Evolutionary conservation across 1,284 basidiomycete genomes (phyloP).

Genomic region (Jaminaea rosea): DNA sequence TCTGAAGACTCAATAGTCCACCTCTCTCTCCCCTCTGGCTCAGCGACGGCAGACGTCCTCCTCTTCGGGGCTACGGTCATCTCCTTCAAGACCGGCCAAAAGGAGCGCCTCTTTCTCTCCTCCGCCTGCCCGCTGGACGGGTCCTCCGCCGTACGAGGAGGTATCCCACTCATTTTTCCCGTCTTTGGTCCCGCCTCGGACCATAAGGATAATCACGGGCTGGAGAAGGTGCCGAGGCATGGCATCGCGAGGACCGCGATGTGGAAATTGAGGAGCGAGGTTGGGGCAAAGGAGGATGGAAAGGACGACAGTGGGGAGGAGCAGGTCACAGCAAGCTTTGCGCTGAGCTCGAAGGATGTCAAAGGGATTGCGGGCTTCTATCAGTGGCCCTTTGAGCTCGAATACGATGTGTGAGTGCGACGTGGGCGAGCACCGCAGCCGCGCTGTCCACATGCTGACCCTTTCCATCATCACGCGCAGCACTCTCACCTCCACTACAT

Average conservation of each 20-base stretch:
- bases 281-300: slow-evolving; percentile 15
- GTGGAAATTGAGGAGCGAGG: slow-evolving; percentile 16
- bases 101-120: slow-evolving; percentile 31
- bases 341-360: neutral
- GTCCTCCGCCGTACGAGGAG: slow-evolving; percentile 27
- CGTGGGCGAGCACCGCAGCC: neutral
- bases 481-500: slow-evolving; percentile 18
- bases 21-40: neutral
- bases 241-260: slow-evolving; percentile 27
- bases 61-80: slow-evolving; percentile 37
- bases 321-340: neutral
- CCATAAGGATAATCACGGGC: slow-evolving; percentile 13
- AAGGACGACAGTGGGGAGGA: neutral
- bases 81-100: slow-evolving; percentile 30
- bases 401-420: neutral
- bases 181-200: slow-evolving; percentile 29
- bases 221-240: slow-evolving; percentile 25
- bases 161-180: slow-evolving; percentile 38
- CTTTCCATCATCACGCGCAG: neutral
- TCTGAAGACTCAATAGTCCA: neutral
- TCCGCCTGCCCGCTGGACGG: slow-evolving; percentile 18
- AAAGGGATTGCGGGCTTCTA: neutral
- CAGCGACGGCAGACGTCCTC: slow-evolving; percentile 17
- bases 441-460: neutral
- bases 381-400: slow-evolving; percentile 5